Percentiles rank a stretch among this genome's conserved stretches.
Conservation (phyloP, 2,329 filamentous ascomycete genomes). For the Claviceps sp. region DNA sequence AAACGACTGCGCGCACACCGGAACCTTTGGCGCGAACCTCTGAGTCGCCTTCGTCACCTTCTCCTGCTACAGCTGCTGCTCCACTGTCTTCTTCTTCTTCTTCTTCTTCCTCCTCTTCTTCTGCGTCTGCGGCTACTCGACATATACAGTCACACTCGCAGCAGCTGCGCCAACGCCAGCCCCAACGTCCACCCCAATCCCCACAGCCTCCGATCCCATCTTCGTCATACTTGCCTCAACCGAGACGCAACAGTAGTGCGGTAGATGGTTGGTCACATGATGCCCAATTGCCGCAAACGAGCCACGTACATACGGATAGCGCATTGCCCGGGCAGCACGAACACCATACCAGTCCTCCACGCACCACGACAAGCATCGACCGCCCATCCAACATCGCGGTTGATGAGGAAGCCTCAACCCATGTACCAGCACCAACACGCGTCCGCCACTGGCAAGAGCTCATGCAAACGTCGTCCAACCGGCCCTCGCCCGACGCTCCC, state of each 20-base stretch:
- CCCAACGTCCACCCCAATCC: constrained; percentile 6
- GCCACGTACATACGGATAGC: constrained; percentile 15
- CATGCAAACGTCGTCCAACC: neutral
- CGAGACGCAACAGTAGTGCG: constrained; percentile 3
- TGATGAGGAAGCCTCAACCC: constrained; percentile 19
- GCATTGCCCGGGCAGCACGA: constrained; percentile 10
- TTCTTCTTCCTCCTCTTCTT: constrained; percentile 1
- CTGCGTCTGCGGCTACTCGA: neutral
- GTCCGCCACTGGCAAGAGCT: constrained; percentile 13
- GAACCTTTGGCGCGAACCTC: constrained; percentile 28
- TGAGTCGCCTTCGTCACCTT: constrained; percentile 16
- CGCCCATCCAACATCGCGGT: constrained; percentile 4
- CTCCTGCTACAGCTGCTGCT: neutral
- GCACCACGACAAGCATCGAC: constrained; percentile 11
- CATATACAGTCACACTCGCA: neutral
- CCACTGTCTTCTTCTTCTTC: neutral
- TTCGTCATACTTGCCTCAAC: neutral
- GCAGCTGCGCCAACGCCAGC: neutral
- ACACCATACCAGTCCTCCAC: constrained; percentile 1
- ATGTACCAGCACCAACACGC: constrained; percentile 12
- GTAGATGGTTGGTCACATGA: constrained; percentile 20
- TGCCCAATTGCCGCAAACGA: constrained; percentile 17
- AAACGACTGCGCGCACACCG: constrained; percentile 33
- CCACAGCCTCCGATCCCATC: neutral
- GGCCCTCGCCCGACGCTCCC: neutral